Percentiles rank a stretch among this genome's conserved stretches.
These are phyloP conservation scores for Plasmodium adleri DNA, from an alignment of 169 alveolate species.

Conservation along the genomic window DNA sequence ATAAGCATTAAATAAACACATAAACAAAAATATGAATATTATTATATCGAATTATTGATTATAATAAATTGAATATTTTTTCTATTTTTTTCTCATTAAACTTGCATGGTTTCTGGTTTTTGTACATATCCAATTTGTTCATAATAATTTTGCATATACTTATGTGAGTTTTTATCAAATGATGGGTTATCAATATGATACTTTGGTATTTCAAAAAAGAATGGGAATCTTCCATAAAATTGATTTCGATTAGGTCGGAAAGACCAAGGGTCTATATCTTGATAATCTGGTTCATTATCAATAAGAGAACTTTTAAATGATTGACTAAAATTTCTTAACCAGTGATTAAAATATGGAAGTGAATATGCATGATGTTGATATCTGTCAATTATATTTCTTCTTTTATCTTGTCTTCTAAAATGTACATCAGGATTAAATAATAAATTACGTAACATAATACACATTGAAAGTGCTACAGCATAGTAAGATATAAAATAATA, in stretches of 20 bases:
- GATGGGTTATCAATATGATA: conserved; percentile 82
- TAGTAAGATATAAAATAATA: conserved; percentile 81
- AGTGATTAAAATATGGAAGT: conserved; percentile 83
- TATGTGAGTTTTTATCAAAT: conserved; percentile 82
- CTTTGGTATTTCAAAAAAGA: conserved; percentile 83
- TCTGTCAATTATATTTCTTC: conserved; percentile 80
- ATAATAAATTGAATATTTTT: not conserved
- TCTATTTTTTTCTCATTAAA: not conserved
- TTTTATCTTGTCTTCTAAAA: conserved; percentile 78
- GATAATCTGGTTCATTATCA: conserved; percentile 87
- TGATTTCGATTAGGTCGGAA: conserved; percentile 81
- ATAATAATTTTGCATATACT: conserved; percentile 82
- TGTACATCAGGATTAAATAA: conserved; percentile 76
- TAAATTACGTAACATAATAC: conserved; percentile 50
- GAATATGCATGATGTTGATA: conserved; percentile 84
- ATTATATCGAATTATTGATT: no score
- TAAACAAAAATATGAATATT: not conserved
- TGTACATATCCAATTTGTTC: conserved; percentile 70
- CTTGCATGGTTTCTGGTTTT: not conserved
- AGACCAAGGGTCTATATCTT: conserved; percentile 79
- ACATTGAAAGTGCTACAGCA: conserved; percentile 60
- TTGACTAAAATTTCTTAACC: conserved; percentile 81
- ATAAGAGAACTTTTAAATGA: conserved; percentile 81
- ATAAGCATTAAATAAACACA: no score
- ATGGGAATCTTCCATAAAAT: conserved; percentile 86